phyloP scores from a whole-genome alignment of 2,329 filamentous ascomycete genomes.

The Claviceps arundinis region DNA sequence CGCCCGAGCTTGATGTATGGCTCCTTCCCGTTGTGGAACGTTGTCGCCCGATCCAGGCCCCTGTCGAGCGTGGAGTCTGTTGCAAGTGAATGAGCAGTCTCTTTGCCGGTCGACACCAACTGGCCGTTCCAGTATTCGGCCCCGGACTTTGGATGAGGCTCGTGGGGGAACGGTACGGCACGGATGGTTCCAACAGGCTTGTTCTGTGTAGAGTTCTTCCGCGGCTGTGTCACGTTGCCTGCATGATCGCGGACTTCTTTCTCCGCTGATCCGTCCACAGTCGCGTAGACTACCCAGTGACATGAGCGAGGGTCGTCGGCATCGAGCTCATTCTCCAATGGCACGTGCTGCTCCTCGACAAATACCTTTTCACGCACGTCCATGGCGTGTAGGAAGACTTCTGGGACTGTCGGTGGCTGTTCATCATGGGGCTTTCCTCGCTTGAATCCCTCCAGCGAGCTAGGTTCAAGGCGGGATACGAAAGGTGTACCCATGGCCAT shows the following conservation, averaged over 20 bases:
- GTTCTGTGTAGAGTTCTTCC: conserved; percentile 29
- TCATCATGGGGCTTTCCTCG: conserved; percentile 22
- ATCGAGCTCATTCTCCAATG: conserved; percentile 63
- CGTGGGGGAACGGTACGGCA: conserved; percentile 69
- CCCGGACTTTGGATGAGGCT: conserved; percentile 43
- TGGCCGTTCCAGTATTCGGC: conserved; percentile 34
- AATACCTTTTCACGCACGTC: conserved; percentile 47
- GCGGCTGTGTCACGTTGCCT: conserved; percentile 27
- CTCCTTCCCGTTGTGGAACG: conserved; percentile 47
- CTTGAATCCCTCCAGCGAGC: conserved; percentile 35
- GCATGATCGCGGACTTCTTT: conserved; percentile 29
- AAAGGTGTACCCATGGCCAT: conserved; percentile 35
- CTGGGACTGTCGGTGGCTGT: conserved; percentile 35
- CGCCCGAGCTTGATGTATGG: conserved; percentile 74
- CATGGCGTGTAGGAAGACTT: conserved; percentile 51
- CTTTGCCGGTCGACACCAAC: conserved; percentile 18
- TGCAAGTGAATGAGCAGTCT: not conserved
- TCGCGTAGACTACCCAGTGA: conserved; percentile 80
- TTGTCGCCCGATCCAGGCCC: conserved; percentile 30
- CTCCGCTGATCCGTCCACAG: conserved; percentile 34
- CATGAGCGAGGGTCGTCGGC: conserved; percentile 64
- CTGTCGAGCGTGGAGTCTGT: conserved; percentile 8
- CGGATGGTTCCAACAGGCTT: conserved; percentile 61
- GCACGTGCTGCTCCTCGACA: conserved; percentile 43
- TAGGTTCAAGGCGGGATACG: conserved; percentile 33